Evolutionary conservation across 2,329 filamentous ascomycete genomes (phyloP).

Genomic region (Xylaria sp.): DNA sequence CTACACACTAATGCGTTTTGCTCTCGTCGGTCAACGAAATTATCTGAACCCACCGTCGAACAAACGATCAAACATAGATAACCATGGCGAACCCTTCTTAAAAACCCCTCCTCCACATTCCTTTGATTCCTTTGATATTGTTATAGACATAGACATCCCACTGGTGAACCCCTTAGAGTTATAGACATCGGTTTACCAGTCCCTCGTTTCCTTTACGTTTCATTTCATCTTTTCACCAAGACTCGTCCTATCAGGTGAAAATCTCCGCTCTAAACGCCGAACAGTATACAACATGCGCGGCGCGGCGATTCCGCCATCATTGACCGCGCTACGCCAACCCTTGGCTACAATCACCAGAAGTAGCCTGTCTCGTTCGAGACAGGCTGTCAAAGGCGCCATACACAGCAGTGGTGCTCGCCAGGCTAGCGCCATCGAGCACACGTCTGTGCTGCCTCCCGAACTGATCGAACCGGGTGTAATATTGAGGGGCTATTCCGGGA

Average conservation of each 20-base stretch:
- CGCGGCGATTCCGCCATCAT: slow-evolving; percentile 44
- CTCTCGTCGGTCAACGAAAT: slow-evolving; percentile 9
- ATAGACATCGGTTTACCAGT: slow-evolving; percentile 12
- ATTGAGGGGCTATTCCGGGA: slow-evolving; percentile 49
- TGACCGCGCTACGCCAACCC: slow-evolving; percentile 47
- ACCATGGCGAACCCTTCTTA: slow-evolving; percentile 20
- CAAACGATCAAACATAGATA: slow-evolving; percentile 6
- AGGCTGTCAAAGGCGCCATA: slow-evolving; percentile 34
- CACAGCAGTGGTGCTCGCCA: slow-evolving; percentile 41
- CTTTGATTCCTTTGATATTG: slow-evolving; percentile 20
- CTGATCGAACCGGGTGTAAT: slow-evolving; percentile 47
- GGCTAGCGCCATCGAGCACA: slow-evolving; percentile 45
- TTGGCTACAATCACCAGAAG: slow-evolving; percentile 42
- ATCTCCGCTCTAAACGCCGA: neutral
- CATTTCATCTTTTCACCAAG: slow-evolving; percentile 10
- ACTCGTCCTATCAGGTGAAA: slow-evolving; percentile 19
- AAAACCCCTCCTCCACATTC: slow-evolving; percentile 8
- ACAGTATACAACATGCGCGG: slow-evolving; percentile 44
- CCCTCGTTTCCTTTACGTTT: slow-evolving; percentile 12
- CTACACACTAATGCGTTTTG: neutral
- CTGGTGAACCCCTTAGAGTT: neutral
- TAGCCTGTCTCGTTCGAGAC: slow-evolving; percentile 43
- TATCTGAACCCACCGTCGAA: slow-evolving; percentile 10
- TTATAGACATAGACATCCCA: slow-evolving; percentile 20
- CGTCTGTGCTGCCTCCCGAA: slow-evolving; percentile 34